Evolutionary conservation across 1,284 basidiomycete species (phyloP), one percentile per base, ranked within the genome.

Genomic region (Apiotrichum siamense): DNA sequence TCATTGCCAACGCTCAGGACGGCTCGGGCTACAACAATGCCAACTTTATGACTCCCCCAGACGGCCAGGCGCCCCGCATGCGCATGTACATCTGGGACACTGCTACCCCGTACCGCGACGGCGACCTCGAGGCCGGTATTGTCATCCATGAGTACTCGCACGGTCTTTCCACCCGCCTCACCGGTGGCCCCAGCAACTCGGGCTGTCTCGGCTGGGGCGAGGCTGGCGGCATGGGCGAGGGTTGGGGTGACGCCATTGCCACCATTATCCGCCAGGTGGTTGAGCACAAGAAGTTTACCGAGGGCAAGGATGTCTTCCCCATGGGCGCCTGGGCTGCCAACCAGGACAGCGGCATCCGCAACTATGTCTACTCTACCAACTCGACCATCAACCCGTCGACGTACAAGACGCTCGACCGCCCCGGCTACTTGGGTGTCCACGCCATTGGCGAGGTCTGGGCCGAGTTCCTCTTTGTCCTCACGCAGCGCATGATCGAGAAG

Each of bases 61-160:
- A 75, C 55, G 78, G 78, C 39, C 82, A 83, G 76, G 83, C 85
- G 63, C 88, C 88, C 10, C 84, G 88, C 53, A 92, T 93, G 87
- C 81, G 93, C 61, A 97, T 97, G 94, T 97, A 94, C 77, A 77
- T 92, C 40, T 97, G 93, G 93, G 87, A 88, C 75, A 89, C 87
- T 1, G 85, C 83, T 10, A 78, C 81, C 21, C 92, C 93, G 1
- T 94, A 86, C 78, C 80, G 92, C 24, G 93, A 97, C 65, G 93
- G 94, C 39, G 92, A 96, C 65, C 79, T 97, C 49, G 94, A 97
- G 73, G 88, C 88, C 41, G 90, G 89, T 47, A 93, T 93, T 56
- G 88, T 93, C 63, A 89, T 93, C 56, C 89, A 93, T 74, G 90
- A 92, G 75, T 75, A 87, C 65, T 62, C 81, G 49, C 93, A 97